Conservation (phyloP, 2,329 filamentous ascomycete genomes). For the Aspergillaceae sp. region DNA sequence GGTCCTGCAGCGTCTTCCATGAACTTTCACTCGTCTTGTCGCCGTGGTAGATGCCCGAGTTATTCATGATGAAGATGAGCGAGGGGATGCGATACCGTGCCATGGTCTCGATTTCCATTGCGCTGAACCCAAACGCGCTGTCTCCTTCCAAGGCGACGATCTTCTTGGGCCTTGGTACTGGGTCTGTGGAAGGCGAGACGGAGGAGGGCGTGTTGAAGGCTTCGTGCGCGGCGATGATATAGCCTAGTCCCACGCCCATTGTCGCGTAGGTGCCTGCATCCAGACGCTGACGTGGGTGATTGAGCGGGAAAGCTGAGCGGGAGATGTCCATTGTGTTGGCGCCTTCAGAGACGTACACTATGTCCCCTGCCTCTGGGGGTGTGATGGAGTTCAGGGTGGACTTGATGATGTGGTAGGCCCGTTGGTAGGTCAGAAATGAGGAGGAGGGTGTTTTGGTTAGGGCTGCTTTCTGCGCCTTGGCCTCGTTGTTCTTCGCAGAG, state of each 20-base stretch:
- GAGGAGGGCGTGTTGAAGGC: slow-evolving; percentile 44
- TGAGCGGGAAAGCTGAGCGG: slow-evolving; percentile 45
- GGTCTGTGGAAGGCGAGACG: slow-evolving; percentile 25
- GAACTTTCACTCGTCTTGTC: slow-evolving; percentile 32
- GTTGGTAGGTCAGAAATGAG: slow-evolving; percentile 42
- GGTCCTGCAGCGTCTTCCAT: slow-evolving; percentile 39
- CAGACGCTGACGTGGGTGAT: slow-evolving; percentile 47
- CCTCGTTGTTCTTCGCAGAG: slow-evolving; percentile 39
- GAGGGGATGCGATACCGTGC: slow-evolving; percentile 47
- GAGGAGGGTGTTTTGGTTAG: slow-evolving; percentile 23
- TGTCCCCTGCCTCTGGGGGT: slow-evolving; percentile 37
- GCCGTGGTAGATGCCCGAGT: slow-evolving; percentile 45
- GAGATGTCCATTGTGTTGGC: slow-evolving; percentile 56
- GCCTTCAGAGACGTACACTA: slow-evolving; percentile 51
- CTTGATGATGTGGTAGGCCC: slow-evolving; percentile 47
- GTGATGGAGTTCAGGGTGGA: slow-evolving; percentile 39
- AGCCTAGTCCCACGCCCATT: slow-evolving; percentile 52
- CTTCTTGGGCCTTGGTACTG: slow-evolving; percentile 36
- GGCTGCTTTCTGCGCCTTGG: slow-evolving; percentile 36
- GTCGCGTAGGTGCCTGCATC: slow-evolving; percentile 53
- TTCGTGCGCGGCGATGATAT: slow-evolving; percentile 48
- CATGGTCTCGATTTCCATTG: slow-evolving; percentile 50
- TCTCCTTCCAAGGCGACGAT: slow-evolving; percentile 50
- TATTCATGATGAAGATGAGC: slow-evolving; percentile 50
- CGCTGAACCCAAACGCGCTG: slow-evolving; percentile 48